Evolutionary conservation across 2,329 filamentous ascomycete genomes (phyloP).

Genomic region (Fusarium musae): DNA sequence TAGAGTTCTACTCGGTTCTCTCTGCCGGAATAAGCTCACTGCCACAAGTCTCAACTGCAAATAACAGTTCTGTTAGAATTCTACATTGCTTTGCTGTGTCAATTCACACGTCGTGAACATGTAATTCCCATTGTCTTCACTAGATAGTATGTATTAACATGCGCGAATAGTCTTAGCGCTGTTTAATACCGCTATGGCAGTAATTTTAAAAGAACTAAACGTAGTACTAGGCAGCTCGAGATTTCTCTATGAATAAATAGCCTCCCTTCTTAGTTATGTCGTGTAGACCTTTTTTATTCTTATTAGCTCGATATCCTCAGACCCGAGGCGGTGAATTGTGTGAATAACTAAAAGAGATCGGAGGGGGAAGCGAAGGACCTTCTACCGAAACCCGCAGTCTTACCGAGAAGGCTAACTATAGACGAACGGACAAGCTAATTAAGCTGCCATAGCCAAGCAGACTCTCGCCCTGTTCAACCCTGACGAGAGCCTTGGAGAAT

Average conservation of each 20-base stretch:
- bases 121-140: too few relatives aligned
- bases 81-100: too few relatives aligned
- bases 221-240: neutral
- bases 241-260: neutral
- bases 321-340: neutral
- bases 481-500: neutral
- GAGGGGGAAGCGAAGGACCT: neutral
- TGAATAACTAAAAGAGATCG: neutral
- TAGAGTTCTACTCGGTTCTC: too few relatives aligned
- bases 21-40: too few relatives aligned
- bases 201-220: neutral
- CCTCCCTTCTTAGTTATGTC: fast-evolving
- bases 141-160: too few relatives aligned
- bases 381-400: neutral
- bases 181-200: too few relatives aligned
- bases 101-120: too few relatives aligned
- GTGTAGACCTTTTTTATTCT: neutral
- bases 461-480: neutral
- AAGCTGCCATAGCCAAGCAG: neutral
- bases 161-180: neutral
- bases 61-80: too few relatives aligned
- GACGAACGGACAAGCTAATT: neutral
- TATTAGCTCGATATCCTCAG: neutral
- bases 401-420: neutral
- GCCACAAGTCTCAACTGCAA: too few relatives aligned